Base-by-base conservation (phyloP, 768 basidiomycete genomes). In the Boletellus ananiceps region DNA sequence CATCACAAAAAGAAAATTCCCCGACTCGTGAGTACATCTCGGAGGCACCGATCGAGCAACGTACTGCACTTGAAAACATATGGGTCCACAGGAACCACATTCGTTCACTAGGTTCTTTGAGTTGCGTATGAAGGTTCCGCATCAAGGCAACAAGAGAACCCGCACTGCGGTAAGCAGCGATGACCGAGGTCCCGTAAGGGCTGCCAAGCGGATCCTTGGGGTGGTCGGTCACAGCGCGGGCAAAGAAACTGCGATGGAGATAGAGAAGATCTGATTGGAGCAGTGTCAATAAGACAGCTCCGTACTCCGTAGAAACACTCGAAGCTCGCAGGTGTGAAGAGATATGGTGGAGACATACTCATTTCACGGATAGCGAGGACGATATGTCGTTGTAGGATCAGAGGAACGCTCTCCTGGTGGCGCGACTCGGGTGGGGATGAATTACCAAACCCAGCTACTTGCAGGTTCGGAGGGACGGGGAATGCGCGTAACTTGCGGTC, bases 121-220 rank as follows among this genome's bases (percentile, higher is more conserved):
- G 67, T 55, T 85, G 83, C 11, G 75, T 74, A 58, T 85, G 76
- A 25, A 86, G 68, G 59, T 84, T 85, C 40, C 82, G 75, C 79
- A 86, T 82, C 58, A 85, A 68, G 5, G 83, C 84, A 33, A 86
- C 79, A 7, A 86, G 74, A 2, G 83, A 84, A 31, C 84, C 82
- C 8, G 84, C 83, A 55, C 83, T 84, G 37, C 84, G 76, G 65
- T 85, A 86, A 15, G 84, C 84, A 39, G 84, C 83, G 55, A 85
- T 82, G 16, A 86, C 84, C 4, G 84, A 85, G 2, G 82, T 81
- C 9, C 83, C 84, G 52, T 84, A 85, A 13, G 82, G 81, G 59
- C 83, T 84, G 11, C 83, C 83, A 31, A 86, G 71, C 23, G 84
- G 84, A 57, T 86, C 84, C 59, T 83, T 83, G 29, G 84, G 83